A percentile compares a stretch with the other conserved stretches of the same genome.
Evolutionary conservation across 2,329 filamentous ascomycete genomes (phyloP).

Genomic region (Hypoxylon sp.): DNA sequence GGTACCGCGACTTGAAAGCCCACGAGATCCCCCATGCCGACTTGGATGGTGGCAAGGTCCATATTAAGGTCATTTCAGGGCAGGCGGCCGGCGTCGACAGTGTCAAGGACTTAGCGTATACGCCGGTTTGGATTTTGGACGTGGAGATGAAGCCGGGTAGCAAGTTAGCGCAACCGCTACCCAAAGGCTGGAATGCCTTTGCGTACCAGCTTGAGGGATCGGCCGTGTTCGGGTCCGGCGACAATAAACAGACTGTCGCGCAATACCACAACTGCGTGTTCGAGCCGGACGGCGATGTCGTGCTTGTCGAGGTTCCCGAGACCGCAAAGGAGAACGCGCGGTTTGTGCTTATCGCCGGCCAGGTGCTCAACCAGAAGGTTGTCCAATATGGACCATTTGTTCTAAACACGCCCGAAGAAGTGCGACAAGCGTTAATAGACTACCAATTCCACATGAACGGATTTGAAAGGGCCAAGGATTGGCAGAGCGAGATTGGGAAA

Average conservation of each 20-base stretch:
- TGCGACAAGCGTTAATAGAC: constrained; percentile 77
- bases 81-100: constrained; percentile 87
- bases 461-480: constrained; percentile 77
- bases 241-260: constrained; percentile 67
- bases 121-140: constrained; percentile 96
- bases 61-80: constrained; percentile 91
- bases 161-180: constrained; percentile 80
- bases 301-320: constrained; percentile 78
- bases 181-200: constrained; percentile 89
- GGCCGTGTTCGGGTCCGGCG: constrained; percentile 72
- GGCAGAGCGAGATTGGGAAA: constrained; percentile 73
- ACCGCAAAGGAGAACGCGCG: constrained; percentile 68
- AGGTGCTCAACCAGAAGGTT: constrained; percentile 77
- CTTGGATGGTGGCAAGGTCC: constrained; percentile 79
- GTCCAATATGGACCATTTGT: constrained; percentile 82
- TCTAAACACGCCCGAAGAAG: constrained; percentile 72
- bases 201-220: constrained; percentile 86
- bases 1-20: constrained; percentile 88
- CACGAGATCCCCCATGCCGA: constrained; percentile 83
- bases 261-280: constrained; percentile 94
- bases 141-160: constrained; percentile 85
- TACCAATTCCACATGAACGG: constrained; percentile 76
- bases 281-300: constrained; percentile 80
- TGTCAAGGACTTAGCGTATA: constrained; percentile 92
- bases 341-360: constrained; percentile 77